These are phyloP conservation scores for Retiboletus fuscus DNA, from an alignment of 1,284 basidiomycete genomes.

Conservation along the genomic window DNA sequence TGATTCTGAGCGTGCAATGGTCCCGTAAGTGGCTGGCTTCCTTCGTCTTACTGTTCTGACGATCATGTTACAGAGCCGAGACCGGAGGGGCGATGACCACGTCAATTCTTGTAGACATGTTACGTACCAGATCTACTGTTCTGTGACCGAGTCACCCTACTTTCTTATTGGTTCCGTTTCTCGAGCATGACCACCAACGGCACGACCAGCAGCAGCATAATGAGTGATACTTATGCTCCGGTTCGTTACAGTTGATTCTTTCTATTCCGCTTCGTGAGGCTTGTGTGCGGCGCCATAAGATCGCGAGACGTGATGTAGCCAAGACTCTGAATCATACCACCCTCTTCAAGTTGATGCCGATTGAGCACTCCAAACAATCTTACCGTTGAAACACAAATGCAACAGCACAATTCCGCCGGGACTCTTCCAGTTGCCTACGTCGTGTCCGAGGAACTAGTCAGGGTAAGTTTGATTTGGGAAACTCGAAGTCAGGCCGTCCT, in stretches of 20 bases:
- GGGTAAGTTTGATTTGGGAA: constrained; percentile 48
- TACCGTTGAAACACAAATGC: constrained; percentile 21
- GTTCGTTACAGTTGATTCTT: not conserved
- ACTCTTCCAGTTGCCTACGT: constrained; percentile 59
- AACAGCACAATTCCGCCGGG: constrained; percentile 12
- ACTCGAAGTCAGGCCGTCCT: not conserved
- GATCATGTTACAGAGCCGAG: constrained; percentile 51
- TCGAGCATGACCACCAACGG: not conserved
- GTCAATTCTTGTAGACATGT: constrained; percentile 9
- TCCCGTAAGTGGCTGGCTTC: constrained; percentile 68
- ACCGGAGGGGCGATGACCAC: constrained; percentile 53
- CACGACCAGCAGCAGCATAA: not conserved
- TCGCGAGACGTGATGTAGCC: too few relatives aligned
- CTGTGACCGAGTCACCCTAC: not conserved
- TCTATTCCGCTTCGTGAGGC: too few relatives aligned
- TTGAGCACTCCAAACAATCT: not conserved
- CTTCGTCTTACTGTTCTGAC: constrained; percentile 7
- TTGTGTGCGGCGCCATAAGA: not conserved
- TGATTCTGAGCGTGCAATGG: constrained; percentile 91
- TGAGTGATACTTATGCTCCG: not conserved
- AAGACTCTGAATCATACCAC: too few relatives aligned
- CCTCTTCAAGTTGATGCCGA: not conserved
- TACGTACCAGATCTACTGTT: constrained; percentile 14
- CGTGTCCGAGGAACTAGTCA: constrained; percentile 67
- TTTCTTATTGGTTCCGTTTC: not conserved